Evolutionary conservation across 495 filamentous ascomycete species (phyloP), one percentile per base, ranked within the genome.

Genomic region (Xylaria bambusicola): DNA sequence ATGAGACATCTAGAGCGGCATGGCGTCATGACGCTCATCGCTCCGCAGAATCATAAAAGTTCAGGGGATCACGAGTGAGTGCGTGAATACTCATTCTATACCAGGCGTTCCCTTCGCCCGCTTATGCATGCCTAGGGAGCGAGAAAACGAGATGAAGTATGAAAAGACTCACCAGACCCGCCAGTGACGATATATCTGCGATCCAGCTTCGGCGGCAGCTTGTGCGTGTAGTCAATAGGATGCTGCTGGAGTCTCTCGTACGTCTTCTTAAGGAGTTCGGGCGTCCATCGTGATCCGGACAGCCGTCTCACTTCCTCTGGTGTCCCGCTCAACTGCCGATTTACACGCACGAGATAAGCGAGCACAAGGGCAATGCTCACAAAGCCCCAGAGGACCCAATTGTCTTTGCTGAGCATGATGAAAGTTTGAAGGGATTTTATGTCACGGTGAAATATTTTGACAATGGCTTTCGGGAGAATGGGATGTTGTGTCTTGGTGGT

Each of bases 141-240:
- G 36, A 38, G 5, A 3, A 38, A 38, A 6, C 15, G 36, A 38
- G 36, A 38, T 13, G 10, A 8, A 0, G 21, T n/a, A 8, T 13
- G 21, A 35, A 6, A 54, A 42, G 13, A 78, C 81, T 67, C 49
- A 85, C 83, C 82, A 8, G 80, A 79, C 48, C 83, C 83, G 17
- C 83, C 82, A 20, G 82, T 81, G 42, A 85, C 71, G 26, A 86
- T 66, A 55, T 86, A 85, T 9, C 82, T 78, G 10, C 83, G 74
- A 9, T 77, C 70, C 46, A 84, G 73, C 61, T 79, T 84, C 7
- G 77, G 80, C 0, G 82, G 83, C 27, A 86, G 68, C 36, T 72
- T 76, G 33, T 73, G 62, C 2, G 69, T 72, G 50, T 81, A 77
- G 53, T 80, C 75, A 40, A 83, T 68, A 0, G 80, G 81, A 1